These are phyloP conservation scores for Penicillium dipodomyicola DNA, from an alignment of 495 filamentous ascomycete species.

Conservation along the genomic window DNA sequence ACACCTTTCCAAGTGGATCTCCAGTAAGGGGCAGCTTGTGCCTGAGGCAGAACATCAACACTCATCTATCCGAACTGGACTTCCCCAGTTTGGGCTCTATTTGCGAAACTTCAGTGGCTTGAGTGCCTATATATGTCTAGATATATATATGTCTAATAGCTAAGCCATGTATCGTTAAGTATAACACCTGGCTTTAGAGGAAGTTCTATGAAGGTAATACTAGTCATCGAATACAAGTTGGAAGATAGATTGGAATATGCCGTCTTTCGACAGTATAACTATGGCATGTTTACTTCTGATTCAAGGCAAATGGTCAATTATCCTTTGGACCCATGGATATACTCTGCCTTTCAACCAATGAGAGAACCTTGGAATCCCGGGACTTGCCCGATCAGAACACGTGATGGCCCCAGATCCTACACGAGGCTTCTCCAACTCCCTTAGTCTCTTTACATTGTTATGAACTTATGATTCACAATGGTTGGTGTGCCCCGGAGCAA, in stretches of 20 bases:
- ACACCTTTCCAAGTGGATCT: not conserved
- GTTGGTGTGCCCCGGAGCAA: conserved; percentile 53
- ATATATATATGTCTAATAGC: not conserved
- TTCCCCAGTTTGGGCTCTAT: not conserved
- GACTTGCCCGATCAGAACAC: not conserved
- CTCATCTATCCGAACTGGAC: too few relatives aligned
- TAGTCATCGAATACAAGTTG: not conserved
- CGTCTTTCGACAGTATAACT: not conserved
- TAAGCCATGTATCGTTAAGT: not conserved
- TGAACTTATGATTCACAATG: conserved; percentile 17
- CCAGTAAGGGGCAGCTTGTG: not conserved
- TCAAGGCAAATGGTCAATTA: not conserved
- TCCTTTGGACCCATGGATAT: not conserved
- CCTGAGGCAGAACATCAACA: not conserved
- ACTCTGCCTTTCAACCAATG: not conserved
- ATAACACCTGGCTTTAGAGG: not conserved
- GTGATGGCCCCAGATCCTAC: not conserved
- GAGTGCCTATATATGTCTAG: not conserved
- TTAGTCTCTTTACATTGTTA: not conserved
- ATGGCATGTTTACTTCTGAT: not conserved
- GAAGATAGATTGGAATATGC: not conserved
- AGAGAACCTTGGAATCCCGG: not conserved
- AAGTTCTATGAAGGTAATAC: not conserved
- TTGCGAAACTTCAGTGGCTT: not conserved
- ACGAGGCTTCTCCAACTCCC: not conserved